A percentile compares a stretch with the other conserved stretches of the same genome.
Evolutionary conservation across 495 filamentous ascomycete species (phyloP).

Genomic region (Xylaria palmicola): DNA sequence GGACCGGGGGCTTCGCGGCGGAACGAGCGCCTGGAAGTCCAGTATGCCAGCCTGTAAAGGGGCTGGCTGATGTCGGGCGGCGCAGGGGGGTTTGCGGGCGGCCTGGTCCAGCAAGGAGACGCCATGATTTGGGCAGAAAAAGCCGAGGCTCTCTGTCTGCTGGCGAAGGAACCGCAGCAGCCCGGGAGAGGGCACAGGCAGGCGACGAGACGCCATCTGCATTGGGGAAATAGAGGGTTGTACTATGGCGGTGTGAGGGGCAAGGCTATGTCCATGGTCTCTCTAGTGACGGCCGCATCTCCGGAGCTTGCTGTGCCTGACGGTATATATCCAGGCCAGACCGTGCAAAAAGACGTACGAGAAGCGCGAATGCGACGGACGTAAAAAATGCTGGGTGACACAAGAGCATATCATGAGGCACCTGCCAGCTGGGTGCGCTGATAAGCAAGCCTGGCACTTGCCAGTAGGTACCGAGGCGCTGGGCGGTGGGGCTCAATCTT

Average conservation of each 20-base stretch:
- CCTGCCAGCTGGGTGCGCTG: slow-evolving; percentile 4
- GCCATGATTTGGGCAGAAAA: slow-evolving; percentile 48
- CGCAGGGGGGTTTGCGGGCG: slow-evolving; percentile 18
- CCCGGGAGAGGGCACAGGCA: slow-evolving; percentile 54
- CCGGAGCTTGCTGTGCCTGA: neutral
- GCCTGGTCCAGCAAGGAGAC: slow-evolving; percentile 22
- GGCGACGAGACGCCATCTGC: slow-evolving; percentile 30
- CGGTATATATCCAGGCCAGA: slow-evolving; percentile 1
- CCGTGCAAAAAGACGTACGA: neutral
- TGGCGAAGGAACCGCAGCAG: slow-evolving; percentile 62
- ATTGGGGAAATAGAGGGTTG: neutral
- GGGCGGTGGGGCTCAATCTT: neutral
- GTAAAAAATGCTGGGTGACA: neutral
- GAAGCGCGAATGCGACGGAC: neutral
- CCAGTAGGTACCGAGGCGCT: neutral
- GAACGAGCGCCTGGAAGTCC: slow-evolving; percentile 46
- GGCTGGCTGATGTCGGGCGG: slow-evolving; percentile 26
- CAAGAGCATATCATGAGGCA: neutral
- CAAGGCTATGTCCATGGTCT: slow-evolving; percentile 17
- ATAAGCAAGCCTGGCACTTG: slow-evolving; percentile 15
- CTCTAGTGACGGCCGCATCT: slow-evolving; percentile 13
- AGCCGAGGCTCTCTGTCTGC: slow-evolving; percentile 55
- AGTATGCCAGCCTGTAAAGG: slow-evolving; percentile 42
- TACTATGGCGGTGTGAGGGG: slow-evolving; percentile 2
- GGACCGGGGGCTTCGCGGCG: slow-evolving; percentile 14